phyloP scores from a whole-genome alignment of 139 green algal genomes.

The Chlorella vulgaris region DNA sequence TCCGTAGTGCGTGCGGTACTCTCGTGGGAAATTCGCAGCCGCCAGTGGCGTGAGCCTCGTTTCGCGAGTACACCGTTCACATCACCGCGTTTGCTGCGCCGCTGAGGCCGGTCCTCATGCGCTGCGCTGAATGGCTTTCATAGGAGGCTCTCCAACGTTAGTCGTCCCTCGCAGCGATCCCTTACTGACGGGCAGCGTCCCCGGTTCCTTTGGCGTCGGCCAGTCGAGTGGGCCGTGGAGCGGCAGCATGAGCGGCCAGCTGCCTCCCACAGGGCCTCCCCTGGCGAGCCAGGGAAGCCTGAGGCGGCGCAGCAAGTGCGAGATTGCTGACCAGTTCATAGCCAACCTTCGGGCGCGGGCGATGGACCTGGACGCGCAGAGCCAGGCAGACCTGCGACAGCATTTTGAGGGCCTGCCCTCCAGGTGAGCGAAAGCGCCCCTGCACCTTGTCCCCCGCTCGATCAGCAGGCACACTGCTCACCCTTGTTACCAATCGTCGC shows the following conservation, averaged over 20 bases:
- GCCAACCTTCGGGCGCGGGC: conserved; percentile 56
- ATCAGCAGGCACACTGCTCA: too few relatives aligned
- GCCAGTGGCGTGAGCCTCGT: too few relatives aligned
- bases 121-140: too few relatives aligned
- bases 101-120: too few relatives aligned
- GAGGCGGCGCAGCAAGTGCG: conserved; percentile 53
- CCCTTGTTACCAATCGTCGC: neutral
- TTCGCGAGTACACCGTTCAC: too few relatives aligned
- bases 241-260: neutral
- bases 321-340: conserved; percentile 76
- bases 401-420: conserved; percentile 87
- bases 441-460: too few relatives aligned
- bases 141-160: too few relatives aligned
- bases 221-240: neutral
- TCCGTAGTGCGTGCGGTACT: too few relatives aligned
- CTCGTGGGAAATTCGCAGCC: too few relatives aligned
- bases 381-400: conserved; percentile 70
- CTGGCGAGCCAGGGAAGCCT: conserved; percentile 14
- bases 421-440: conserved; percentile 28
- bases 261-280: neutral
- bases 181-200: neutral
- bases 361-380: conserved; percentile 67
- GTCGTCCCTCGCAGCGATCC: neutral
- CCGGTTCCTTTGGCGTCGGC: neutral
- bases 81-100: too few relatives aligned